Evolutionary conservation across 805 yeast genomes (phyloP).

Genomic region (Tetrapisispora pingtungensis): DNA sequence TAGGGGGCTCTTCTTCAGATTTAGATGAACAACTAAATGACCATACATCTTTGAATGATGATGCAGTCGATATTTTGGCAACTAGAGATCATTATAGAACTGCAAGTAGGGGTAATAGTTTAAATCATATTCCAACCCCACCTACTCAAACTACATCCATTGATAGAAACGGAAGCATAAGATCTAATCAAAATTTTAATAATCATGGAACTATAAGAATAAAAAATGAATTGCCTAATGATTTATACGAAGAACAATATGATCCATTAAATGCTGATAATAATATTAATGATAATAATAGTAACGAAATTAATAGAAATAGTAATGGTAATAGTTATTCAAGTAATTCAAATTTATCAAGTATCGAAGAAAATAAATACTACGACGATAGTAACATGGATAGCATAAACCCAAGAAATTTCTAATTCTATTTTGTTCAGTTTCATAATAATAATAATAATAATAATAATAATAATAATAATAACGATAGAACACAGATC

Average conservation of each 20-base stretch:
- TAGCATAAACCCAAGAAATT: conserved; percentile 13
- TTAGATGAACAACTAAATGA: conserved; percentile 3
- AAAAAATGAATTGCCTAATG: not conserved
- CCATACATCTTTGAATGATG: not conserved
- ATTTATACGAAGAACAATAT: not conserved
- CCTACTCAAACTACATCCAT: not conserved
- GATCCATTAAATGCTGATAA: not conserved
- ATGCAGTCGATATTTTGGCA: not conserved
- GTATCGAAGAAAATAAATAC: conserved; percentile 1
- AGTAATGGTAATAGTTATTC: conserved; percentile 2
- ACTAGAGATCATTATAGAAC: not conserved
- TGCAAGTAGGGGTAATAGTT: not conserved
- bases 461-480: too few relatives aligned
- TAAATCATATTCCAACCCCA: not conserved
- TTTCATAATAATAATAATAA: too few relatives aligned
- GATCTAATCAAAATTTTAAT: conserved; percentile 1
- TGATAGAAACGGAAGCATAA: conserved; percentile 2
- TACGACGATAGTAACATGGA: conserved; percentile 8
- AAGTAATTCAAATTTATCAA: not conserved
- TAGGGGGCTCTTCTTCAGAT: conserved; percentile 10
- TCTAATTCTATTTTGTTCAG: conserved; percentile 1
- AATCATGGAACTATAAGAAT: conserved; percentile 1
- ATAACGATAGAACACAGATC: not conserved
- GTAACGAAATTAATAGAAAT: not conserved
- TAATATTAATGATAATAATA: not conserved